Evolutionary conservation across 148 eudicot species (phyloP).

Genomic region (Camellia sinensis): DNA sequence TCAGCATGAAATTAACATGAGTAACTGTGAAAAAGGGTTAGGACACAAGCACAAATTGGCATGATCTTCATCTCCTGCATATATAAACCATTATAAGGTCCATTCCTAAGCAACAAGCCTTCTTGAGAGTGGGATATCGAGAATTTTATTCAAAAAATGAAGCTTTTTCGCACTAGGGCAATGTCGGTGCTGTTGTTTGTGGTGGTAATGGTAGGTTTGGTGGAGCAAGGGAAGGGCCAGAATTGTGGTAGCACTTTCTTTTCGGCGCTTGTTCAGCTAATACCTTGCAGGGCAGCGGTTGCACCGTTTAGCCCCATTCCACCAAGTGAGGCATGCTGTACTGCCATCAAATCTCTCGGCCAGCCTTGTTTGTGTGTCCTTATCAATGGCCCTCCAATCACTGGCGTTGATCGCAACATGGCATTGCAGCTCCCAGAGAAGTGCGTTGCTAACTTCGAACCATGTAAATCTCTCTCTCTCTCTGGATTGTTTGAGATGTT

Average conservation of each 20-base stretch:
- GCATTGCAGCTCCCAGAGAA: conserved; percentile 87
- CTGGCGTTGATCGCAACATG: conserved; percentile 91
- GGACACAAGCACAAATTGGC: conserved; percentile 39
- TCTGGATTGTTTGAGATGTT: neutral
- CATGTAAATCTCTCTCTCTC: conserved; percentile 40
- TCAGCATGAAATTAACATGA: conserved; percentile 33
- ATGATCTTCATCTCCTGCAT: conserved; percentile 25
- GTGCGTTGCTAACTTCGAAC: conserved; percentile 68
- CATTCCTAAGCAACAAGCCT: neutral
- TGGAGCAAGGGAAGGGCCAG: conserved; percentile 39
- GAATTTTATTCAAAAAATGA: conserved; percentile 31
- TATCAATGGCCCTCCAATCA: conserved; percentile 77
- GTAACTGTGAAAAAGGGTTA: conserved; percentile 33
- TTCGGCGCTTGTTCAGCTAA: conserved; percentile 77
- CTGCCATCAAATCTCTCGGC: conserved; percentile 61
- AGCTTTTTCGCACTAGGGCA: conserved; percentile 18
- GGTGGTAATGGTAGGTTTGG: conserved; percentile 32
- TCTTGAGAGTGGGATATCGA: neutral
- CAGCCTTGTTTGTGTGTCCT: conserved; percentile 91
- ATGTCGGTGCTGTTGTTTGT: conserved; percentile 23
- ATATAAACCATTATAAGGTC: neutral
- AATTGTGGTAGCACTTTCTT: conserved; percentile 72
- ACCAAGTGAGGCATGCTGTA: conserved; percentile 86
- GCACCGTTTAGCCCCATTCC: conserved; percentile 71
- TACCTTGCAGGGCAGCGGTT: conserved; percentile 81